Evolutionary conservation across 495 filamentous ascomycete species (phyloP), one percentile per base, ranked within the genome.

Genomic region (Annulohypoxylon stygium): DNA sequence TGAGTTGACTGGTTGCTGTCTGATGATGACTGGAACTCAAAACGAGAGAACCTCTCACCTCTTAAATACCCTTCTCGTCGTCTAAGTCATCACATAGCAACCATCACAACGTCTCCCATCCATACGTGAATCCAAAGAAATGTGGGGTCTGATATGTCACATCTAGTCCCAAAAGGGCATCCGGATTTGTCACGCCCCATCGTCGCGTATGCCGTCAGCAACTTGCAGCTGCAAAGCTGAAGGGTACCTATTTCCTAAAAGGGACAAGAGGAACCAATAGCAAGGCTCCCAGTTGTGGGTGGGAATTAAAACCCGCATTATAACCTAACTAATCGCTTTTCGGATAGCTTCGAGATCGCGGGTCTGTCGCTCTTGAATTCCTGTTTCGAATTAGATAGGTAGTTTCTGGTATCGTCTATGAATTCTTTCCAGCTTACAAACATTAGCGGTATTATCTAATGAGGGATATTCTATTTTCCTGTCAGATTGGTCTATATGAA

Each of bases 131-230:
- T 26, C 1, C 25, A 34, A 51, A 51, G 2, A 51, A 23, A 12
- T 54, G 50, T 57, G 33, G 33, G 30, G 53, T 4, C 12, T 8
- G 33, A 16, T 16, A 20, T 4, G 2, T 57, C 33, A 16, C n/a
- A 37, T 20, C 30, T 3, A 9, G n/a, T 57, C 53, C 30, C 3
- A 57, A 57, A 37, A 6, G 36, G 33, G 18, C 6, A 57, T 8
- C 7, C 30, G n/a, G 53, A 57, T 57, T 57, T 57, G 53, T 57
- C 53, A 57, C 14, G 9, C 14, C 53, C 53, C 5, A 51, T 34
- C 14, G 12, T 12, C 26, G 51, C 51, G 34, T 55, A 55, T 55
- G 51, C 16, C 51, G 51, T 55, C 51, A 55, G 51, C 51, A 33
- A 16, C 30, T 14, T 51, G 9, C 11, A 25, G 23, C 48, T 51